phyloP scores from a whole-genome alignment of 139 green algal genomes.

The Coelastrella sp. region DNA sequence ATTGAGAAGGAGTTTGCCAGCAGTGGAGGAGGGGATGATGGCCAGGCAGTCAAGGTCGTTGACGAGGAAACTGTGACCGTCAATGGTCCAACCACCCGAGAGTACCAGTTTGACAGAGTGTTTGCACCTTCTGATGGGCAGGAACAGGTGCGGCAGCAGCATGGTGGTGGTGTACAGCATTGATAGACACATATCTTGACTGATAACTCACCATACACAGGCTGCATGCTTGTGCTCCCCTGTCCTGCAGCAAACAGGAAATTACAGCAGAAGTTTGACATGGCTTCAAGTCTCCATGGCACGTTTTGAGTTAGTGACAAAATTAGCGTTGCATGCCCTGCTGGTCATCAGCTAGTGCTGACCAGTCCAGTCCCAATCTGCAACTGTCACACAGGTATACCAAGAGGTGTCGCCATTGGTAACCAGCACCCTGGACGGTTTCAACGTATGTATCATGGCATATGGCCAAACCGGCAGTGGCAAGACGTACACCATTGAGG shows the following conservation, averaged over 20 bases:
- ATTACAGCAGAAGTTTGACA: too few relatives aligned
- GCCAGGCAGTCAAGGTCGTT: constrained; percentile 26
- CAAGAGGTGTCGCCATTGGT: constrained; percentile 68
- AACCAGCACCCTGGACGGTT: constrained; percentile 76
- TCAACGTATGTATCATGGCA: constrained; percentile 86
- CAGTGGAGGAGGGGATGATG: constrained; percentile 16
- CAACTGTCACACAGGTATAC: constrained; percentile 56
- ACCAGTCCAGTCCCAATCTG: not conserved
- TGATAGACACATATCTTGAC: too few relatives aligned
- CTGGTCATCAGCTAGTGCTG: too few relatives aligned
- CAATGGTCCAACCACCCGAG: constrained; percentile 55
- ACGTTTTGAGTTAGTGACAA: too few relatives aligned
- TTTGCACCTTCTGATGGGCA: constrained; percentile 70
- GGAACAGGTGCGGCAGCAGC: not conserved
- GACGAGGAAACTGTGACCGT: constrained; percentile 52
- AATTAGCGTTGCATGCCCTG: too few relatives aligned
- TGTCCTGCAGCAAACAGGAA: too few relatives aligned
- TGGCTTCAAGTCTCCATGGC: too few relatives aligned
- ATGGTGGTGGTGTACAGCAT: too few relatives aligned
- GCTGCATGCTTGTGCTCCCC: too few relatives aligned
- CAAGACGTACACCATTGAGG: constrained; percentile 85
- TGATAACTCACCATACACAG: too few relatives aligned
- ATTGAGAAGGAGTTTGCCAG: constrained; percentile 55
- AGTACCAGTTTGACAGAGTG: constrained; percentile 80
- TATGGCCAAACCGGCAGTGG: constrained; percentile 85